Evolutionary conservation across 139 green algal species (phyloP).

Genomic region (Coccomyxa sp.): DNA sequence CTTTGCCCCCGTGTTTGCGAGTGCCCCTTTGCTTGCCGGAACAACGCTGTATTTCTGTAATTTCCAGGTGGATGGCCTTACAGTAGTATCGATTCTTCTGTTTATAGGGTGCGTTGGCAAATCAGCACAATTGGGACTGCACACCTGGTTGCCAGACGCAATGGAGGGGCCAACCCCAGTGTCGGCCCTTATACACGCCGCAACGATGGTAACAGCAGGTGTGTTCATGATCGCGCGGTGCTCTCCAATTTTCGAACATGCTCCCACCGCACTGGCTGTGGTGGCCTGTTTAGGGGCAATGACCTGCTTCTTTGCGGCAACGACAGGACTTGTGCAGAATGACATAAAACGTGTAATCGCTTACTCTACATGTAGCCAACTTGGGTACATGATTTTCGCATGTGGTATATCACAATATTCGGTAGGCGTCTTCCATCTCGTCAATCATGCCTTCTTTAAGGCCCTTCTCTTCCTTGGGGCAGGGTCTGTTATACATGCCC

Average conservation of each 20-base stretch:
- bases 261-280: constrained; percentile 37
- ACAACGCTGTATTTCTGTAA: constrained; percentile 37
- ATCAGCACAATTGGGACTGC: constrained; percentile 64
- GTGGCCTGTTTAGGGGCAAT: constrained; percentile 55
- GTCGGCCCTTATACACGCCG: constrained; percentile 65
- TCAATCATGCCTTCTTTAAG: constrained; percentile 70
- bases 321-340: constrained; percentile 58
- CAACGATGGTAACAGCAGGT: constrained; percentile 67
- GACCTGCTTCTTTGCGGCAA: constrained; percentile 66
- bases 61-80: constrained; percentile 30
- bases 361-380: constrained; percentile 68
- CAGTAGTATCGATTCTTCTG: constrained; percentile 43
- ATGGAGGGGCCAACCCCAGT: constrained; percentile 75
- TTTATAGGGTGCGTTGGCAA: constrained; percentile 63
- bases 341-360: constrained; percentile 71
- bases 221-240: constrained; percentile 64
- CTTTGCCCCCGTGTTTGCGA: constrained; percentile 45
- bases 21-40: constrained; percentile 19
- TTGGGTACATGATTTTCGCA: constrained; percentile 64
- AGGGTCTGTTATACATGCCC: constrained; percentile 53
- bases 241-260: constrained; percentile 59
- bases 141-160: constrained; percentile 66
- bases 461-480: constrained; percentile 56
- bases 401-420: constrained; percentile 50
- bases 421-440: constrained; percentile 51